Percentiles rank a stretch among this genome's conserved stretches.
phyloP scores from a whole-genome alignment of 2,329 filamentous ascomycete species.

The Cladosporium sp. region DNA sequence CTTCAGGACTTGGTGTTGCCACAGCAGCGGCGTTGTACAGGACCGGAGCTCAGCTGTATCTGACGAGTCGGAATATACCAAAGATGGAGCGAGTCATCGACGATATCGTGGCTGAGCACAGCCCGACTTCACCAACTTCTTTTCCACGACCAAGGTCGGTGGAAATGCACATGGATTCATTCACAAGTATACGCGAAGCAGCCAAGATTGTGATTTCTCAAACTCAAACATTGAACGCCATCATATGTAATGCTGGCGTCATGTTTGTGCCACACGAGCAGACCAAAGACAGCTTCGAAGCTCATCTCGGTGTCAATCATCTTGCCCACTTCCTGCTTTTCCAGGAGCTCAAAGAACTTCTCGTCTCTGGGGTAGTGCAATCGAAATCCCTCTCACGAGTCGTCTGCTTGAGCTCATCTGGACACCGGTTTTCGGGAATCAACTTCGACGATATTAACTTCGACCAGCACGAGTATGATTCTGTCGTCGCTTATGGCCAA shows the following conservation, averaged over 20 bases:
- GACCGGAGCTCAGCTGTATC: neutral
- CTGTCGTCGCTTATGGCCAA: conserved; percentile 46
- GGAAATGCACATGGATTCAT: conserved; percentile 35
- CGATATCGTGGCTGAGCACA: neutral
- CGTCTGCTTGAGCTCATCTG: conserved; percentile 46
- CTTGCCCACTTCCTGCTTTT: conserved; percentile 57
- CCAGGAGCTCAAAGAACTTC: conserved; percentile 47
- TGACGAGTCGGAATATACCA: neutral
- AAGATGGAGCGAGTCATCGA: neutral
- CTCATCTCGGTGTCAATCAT: conserved; percentile 56
- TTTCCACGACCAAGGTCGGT: conserved; percentile 25
- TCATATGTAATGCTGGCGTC: conserved; percentile 27
- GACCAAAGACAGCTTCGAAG: conserved; percentile 48
- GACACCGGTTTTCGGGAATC: conserved; percentile 38
- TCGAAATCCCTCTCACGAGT: conserved; percentile 32
- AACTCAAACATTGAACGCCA: conserved; percentile 21
- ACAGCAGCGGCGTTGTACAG: neutral
- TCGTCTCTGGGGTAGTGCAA: conserved; percentile 41
- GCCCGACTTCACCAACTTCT: neutral
- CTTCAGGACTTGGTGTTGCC: neutral
- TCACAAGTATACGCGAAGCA: conserved; percentile 36
- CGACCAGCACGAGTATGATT: conserved; percentile 25
- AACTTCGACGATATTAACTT: conserved; percentile 37
- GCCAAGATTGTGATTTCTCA: conserved; percentile 25
- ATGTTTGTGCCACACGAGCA: conserved; percentile 26